phyloP scores from a whole-genome alignment of 169 alveolate species.

The Plasmodium reichenowi region DNA sequence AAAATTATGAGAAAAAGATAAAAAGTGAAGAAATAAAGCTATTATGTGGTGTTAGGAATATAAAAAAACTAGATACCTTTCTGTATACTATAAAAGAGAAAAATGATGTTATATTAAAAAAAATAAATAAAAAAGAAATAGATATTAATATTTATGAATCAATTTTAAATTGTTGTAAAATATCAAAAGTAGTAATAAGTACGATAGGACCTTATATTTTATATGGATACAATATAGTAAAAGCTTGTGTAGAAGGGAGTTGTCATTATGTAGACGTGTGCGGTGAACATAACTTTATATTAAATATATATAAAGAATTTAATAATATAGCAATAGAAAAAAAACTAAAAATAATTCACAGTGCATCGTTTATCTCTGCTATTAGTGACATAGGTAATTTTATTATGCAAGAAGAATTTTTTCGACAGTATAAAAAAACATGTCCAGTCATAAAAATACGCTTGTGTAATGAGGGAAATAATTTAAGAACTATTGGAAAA shows the following conservation, averaged over 20 bases:
- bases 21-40: slow-evolving; percentile 34
- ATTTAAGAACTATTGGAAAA: slow-evolving; percentile 46
- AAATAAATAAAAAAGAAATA: slow-evolving; percentile 36
- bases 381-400: slow-evolving; percentile 66
- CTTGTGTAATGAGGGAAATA: slow-evolving; percentile 28
- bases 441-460: slow-evolving; percentile 53
- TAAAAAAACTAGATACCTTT: slow-evolving; percentile 18
- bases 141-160: slow-evolving; percentile 44
- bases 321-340: slow-evolving; percentile 53
- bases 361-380: slow-evolving; percentile 73
- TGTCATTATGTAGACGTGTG: slow-evolving; percentile 51
- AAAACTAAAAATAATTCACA: slow-evolving; percentile 57
- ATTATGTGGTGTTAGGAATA: slow-evolving; percentile 44
- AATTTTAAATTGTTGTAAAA: slow-evolving; percentile 21
- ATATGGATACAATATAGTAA: slow-evolving; percentile 69
- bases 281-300: slow-evolving; percentile 66
- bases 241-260: slow-evolving; percentile 41
- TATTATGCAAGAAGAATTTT: slow-evolving; percentile 58
- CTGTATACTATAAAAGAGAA: slow-evolving; percentile 23
- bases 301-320: slow-evolving; percentile 51
- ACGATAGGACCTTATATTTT: slow-evolving; percentile 53
- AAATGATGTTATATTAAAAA: slow-evolving; percentile 2
- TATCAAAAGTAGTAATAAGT: slow-evolving; percentile 58
- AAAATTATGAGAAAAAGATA: slow-evolving; percentile 39
- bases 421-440: slow-evolving; percentile 20